Base-by-base conservation (phyloP, 139 green algal genomes). In the Nannochloris sp. region DNA sequence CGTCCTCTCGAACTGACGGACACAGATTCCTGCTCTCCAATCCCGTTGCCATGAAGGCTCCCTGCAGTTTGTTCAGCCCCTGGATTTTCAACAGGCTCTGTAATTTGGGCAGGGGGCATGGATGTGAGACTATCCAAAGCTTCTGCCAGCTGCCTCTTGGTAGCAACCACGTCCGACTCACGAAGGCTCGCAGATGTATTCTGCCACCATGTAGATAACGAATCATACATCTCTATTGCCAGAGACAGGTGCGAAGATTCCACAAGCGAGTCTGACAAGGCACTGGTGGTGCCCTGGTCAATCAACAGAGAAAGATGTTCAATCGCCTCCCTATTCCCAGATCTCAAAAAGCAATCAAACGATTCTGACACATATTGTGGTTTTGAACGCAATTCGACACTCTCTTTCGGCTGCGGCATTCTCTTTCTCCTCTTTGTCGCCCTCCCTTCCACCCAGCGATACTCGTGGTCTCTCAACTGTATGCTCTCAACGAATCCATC, bases 401-500 rank as follows among this genome's bases (percentile, higher is more conserved):
- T 12, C 56, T 45, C 43, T 46, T 25, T 1, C 2, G 25, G 3
- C 13, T 17, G 29, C 17, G 17, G 16, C 46, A 2, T 53, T 53
- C 46, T 53, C n/a, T 23, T 20, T 53, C n/a, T 53, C 16, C 46
- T 28, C 17, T 20, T 23, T 28, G 16, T 20, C 2, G 46, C 16
- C 30, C 45, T 29, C n/a, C 63, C 6, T 3, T 13, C 64, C 12
- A 43, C 17, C 11, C 55, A 81, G 51, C 69, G 65, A 62, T 82
- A 72, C 30, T 49, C 56, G 36, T 69, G 61, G 1, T 43, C 59
- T 11, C 61, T 36, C 56, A 84, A 70, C 40, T 62, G 59, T 9
- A 91, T 29, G n/a, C 76, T 70, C 74, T 89, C 83, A 25, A 61
- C 60, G 48, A 85, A 82, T 2, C 79, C 79, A 59, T 90, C 84